phyloP scores from a whole-genome alignment of 2,329 filamentous ascomycete genomes.

The Aquanectria penicillioides region DNA sequence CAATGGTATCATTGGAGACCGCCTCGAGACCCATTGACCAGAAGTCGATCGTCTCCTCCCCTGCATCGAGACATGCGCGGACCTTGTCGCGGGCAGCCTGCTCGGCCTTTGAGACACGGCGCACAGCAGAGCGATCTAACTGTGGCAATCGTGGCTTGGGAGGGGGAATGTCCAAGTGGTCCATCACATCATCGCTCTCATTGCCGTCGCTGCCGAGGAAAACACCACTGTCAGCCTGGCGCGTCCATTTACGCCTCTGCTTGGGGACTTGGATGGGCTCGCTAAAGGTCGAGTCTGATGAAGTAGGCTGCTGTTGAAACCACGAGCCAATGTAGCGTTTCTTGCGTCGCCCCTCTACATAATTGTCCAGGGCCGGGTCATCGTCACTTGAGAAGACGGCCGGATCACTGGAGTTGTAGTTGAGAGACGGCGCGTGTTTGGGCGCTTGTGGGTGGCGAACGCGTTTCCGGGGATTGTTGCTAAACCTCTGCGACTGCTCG shows the following conservation, averaged over 20 bases:
- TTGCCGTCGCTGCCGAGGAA: slow-evolving; percentile 71
- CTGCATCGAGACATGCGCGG: slow-evolving; percentile 64
- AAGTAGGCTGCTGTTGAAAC: slow-evolving; percentile 69
- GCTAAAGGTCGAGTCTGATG: slow-evolving; percentile 59
- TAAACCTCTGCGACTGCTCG: slow-evolving; percentile 51
- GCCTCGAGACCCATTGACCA: slow-evolving; percentile 64
- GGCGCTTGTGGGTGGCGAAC: slow-evolving; percentile 41
- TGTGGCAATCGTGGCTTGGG: slow-evolving; percentile 52
- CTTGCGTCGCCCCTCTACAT: slow-evolving; percentile 63
- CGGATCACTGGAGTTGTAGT: slow-evolving; percentile 74
- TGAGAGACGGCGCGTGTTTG: slow-evolving; percentile 41
- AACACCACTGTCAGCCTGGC: slow-evolving; percentile 75
- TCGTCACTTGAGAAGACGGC: slow-evolving; percentile 79
- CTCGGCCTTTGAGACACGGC: slow-evolving; percentile 53
- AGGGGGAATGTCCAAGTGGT: slow-evolving; percentile 44
- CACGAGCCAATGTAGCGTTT: slow-evolving; percentile 76
- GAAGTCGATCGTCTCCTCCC: slow-evolving; percentile 69
- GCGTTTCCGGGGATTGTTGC: slow-evolving; percentile 53
- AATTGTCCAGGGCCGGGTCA: slow-evolving; percentile 73
- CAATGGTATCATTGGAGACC: slow-evolving; percentile 66
- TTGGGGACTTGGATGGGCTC: slow-evolving; percentile 50
- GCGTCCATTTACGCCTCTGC: slow-evolving; percentile 63
- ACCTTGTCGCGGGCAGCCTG: slow-evolving; percentile 57
- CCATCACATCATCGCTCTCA: slow-evolving; percentile 54
- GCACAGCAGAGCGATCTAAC: slow-evolving; percentile 44